These are phyloP conservation scores for Bullera alba DNA, from an alignment of 768 basidiomycete genomes.

Conservation along the genomic window DNA sequence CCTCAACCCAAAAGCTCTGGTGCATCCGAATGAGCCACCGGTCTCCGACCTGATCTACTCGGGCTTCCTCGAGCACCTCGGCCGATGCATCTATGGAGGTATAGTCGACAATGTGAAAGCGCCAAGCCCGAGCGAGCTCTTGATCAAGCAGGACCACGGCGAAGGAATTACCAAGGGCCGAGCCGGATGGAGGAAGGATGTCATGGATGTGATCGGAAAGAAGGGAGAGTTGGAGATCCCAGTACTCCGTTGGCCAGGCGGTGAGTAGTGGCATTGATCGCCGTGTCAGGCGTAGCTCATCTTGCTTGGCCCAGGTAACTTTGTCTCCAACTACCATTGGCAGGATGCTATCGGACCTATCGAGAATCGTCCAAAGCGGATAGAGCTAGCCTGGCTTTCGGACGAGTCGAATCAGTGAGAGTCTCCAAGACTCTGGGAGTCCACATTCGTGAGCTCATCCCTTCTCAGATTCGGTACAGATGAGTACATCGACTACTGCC, in stretches of 20 bases:
- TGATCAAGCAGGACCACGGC: conserved; percentile 34
- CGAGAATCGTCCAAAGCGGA: conserved; percentile 52
- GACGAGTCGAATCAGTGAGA: conserved; percentile 55
- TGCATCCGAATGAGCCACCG: conserved; percentile 51
- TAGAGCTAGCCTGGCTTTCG: conserved; percentile 58
- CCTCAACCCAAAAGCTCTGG: conserved; percentile 49
- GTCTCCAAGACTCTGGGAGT: not conserved
- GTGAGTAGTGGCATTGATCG: conserved; percentile 31
- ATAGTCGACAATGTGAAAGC: conserved; percentile 39
- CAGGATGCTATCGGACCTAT: conserved; percentile 58
- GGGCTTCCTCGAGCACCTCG: conserved; percentile 61
- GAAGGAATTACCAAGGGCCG: conserved; percentile 46
- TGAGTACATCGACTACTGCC: conserved; percentile 56
- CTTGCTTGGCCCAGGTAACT: conserved; percentile 49
- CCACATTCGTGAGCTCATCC: not conserved
- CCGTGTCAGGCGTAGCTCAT: not conserved
- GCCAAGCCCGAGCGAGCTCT: conserved; percentile 23
- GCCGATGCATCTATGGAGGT: conserved; percentile 42
- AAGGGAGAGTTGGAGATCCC: conserved; percentile 51
- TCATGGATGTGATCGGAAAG: conserved; percentile 48
- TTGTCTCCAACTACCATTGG: conserved; percentile 57
- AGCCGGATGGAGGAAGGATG: conserved; percentile 54
- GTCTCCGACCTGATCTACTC: conserved; percentile 51
- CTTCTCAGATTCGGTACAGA: conserved; percentile 52
- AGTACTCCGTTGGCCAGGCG: conserved; percentile 55